phyloP scores from a whole-genome alignment of 139 green algal species.

The Tetradesmus lagerheimii region DNA sequence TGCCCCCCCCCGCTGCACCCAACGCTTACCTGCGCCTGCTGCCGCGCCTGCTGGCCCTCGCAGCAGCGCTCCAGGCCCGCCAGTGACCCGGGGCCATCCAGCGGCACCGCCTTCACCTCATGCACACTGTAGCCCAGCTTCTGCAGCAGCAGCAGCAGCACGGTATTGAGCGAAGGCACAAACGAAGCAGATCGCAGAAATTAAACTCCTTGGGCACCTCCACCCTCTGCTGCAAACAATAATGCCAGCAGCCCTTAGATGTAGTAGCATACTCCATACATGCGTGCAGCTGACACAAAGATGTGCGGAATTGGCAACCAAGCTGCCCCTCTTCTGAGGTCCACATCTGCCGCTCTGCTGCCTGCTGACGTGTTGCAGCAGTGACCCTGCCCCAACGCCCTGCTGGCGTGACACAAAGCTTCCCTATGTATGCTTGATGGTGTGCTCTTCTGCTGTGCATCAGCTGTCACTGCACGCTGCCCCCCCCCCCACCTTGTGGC shows the following conservation, averaged over 20 bases:
- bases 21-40: slow-evolving; percentile 10
- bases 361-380: too few species aligned
- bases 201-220: too few species aligned
- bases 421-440: too few species aligned
- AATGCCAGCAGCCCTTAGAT: too few species aligned
- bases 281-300: background rate
- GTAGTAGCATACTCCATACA: too few species aligned
- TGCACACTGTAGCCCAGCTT: slow-evolving; percentile 26
- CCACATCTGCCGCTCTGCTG: background rate
- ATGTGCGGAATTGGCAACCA: background rate
- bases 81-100: background rate
- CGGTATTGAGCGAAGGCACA: too few species aligned
- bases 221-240: too few species aligned
- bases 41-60: background rate
- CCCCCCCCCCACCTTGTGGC: slow-evolving; percentile 46
- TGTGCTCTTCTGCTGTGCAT: too few species aligned
- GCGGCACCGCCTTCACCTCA: slow-evolving; percentile 30
- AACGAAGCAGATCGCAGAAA: too few species aligned
- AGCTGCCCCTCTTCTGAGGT: background rate
- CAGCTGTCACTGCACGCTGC: too few species aligned
- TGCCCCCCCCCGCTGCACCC: background rate
- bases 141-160: slow-evolving; percentile 24
- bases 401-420: too few species aligned
- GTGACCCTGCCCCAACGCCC: too few species aligned
- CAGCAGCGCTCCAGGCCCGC: background rate